Percentiles rank a stretch among this genome's conserved stretches.
These are phyloP conservation scores for Sugiyamaella americana DNA, from an alignment of 805 yeast genomes.

Conservation along the genomic window DNA sequence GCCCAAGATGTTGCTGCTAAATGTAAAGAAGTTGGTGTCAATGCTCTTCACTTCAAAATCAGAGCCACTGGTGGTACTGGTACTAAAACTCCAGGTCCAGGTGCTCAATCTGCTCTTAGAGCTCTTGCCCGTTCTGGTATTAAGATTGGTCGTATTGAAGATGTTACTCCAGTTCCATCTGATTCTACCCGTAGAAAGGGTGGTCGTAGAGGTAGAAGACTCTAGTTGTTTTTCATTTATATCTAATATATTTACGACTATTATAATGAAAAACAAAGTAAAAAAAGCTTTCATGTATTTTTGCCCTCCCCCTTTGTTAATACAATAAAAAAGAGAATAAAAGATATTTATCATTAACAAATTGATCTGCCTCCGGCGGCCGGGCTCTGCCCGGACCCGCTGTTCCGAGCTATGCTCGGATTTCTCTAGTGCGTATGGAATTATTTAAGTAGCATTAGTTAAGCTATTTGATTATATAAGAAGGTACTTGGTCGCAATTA, in stretches of 20 bases:
- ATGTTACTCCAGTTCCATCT: constrained; percentile 99
- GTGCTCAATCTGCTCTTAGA: constrained; percentile 99
- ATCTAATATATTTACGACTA: background rate
- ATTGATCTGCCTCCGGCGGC: too few relatives aligned
- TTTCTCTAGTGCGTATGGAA: too few relatives aligned
- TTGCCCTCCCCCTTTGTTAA: too few relatives aligned
- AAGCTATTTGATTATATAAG: too few relatives aligned
- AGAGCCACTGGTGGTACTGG: constrained; percentile 99
- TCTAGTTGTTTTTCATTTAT: constrained; percentile 36
- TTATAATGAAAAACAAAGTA: background rate
- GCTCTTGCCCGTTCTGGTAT: constrained; percentile 99
- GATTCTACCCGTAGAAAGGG: constrained; percentile 99
- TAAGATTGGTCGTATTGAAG: constrained; percentile 99
- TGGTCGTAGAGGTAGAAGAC: constrained; percentile 99
- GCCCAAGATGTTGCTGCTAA: constrained; percentile 99
- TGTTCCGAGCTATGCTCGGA: too few relatives aligned
- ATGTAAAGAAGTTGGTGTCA: constrained; percentile 99
- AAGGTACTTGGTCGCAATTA: too few relatives aligned
- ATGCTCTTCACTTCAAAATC: constrained; percentile 98
- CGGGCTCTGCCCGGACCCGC: too few relatives aligned
- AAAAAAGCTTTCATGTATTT: background rate
- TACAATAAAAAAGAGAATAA: too few relatives aligned
- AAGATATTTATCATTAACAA: too few relatives aligned
- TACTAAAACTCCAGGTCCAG: constrained; percentile 99
- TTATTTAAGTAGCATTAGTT: too few relatives aligned